Conservation (phyloP, 2,329 filamentous ascomycete species). For the Colletotrichum orchidophilum region DNA sequence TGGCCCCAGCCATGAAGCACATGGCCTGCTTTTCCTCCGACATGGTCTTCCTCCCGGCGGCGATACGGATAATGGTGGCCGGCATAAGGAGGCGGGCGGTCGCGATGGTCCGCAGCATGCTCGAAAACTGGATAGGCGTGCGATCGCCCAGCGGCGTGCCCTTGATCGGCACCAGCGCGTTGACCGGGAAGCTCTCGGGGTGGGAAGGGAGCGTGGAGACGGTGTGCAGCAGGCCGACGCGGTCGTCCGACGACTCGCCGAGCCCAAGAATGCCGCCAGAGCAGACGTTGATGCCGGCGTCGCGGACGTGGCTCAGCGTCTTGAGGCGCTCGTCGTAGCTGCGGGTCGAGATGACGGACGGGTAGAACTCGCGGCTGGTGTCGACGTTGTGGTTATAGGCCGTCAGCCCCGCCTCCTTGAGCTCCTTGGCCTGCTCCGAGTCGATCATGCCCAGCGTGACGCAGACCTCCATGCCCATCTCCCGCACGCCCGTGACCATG, state of each 20-base stretch:
- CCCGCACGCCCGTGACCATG: constrained; percentile 85
- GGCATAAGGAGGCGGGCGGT: constrained; percentile 87
- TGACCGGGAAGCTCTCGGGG: constrained; percentile 91
- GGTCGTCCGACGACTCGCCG: constrained; percentile 81
- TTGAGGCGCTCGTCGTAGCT: constrained; percentile 87
- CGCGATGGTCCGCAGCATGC: constrained; percentile 83
- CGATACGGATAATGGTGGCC: constrained; percentile 84
- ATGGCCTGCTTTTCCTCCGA: constrained; percentile 88
- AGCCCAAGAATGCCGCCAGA: constrained; percentile 89
- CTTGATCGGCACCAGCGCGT: constrained; percentile 89
- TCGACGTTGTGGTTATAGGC: constrained; percentile 97
- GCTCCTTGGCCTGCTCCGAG: constrained; percentile 78
- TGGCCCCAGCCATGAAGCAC: constrained; percentile 91
- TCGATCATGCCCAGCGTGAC: constrained; percentile 97
- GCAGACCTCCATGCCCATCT: constrained; percentile 88
- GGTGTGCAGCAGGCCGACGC: constrained; percentile 84
- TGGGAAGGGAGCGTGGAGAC: constrained; percentile 82
- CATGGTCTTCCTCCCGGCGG: constrained; percentile 85
- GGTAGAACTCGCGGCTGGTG: constrained; percentile 89
- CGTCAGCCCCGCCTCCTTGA: constrained; percentile 85
- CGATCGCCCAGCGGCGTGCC: constrained; percentile 85
- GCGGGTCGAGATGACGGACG: constrained; percentile 84
- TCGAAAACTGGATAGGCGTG: constrained; percentile 78
- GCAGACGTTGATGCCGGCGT: constrained; percentile 90
- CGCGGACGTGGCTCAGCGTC: constrained; percentile 81